Evolutionary conservation across 768 basidiomycete species (phyloP).

Genomic region (Coprinopsis strossmayeri): DNA sequence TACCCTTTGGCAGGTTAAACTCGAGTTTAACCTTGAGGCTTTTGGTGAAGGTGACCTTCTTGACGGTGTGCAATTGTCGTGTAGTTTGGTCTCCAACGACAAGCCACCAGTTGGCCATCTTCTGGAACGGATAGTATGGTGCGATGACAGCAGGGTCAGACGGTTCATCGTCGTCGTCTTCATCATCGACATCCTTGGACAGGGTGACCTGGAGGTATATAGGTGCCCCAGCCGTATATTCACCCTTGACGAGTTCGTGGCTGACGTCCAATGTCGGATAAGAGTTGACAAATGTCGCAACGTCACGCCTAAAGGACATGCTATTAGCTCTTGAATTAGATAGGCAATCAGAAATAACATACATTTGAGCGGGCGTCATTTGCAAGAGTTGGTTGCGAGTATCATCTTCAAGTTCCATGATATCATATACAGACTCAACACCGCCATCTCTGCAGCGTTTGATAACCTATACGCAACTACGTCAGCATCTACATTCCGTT

Average conservation of each 20-base stretch:
- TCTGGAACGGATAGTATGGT: constrained; percentile 85
- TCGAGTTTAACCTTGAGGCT: constrained; percentile 82
- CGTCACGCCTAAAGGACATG: constrained; percentile 63
- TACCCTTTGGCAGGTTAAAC: constrained; percentile 81
- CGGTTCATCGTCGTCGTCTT: constrained; percentile 72
- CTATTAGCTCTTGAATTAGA: constrained; percentile 13
- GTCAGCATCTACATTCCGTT: background rate
- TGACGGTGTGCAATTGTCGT: constrained; percentile 78
- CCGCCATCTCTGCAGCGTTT: constrained; percentile 77
- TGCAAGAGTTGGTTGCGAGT: constrained; percentile 73
- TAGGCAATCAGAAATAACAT: constrained; percentile 27
- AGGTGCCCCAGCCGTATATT: constrained; percentile 80
- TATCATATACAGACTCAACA: constrained; percentile 89
- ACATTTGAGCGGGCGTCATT: constrained; percentile 87
- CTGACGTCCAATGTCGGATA: constrained; percentile 95
- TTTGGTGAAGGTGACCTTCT: constrained; percentile 88
- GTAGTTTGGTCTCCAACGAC: constrained; percentile 82
- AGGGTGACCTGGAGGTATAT: constrained; percentile 77
- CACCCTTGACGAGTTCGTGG: constrained; percentile 79
- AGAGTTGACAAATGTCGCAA: constrained; percentile 93
- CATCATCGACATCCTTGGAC: constrained; percentile 77
- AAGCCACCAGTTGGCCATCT: constrained; percentile 96
- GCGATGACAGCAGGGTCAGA: constrained; percentile 85
- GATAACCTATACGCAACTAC: constrained; percentile 49
- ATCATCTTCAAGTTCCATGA: constrained; percentile 98